A percentile compares a stretch with the other conserved stretches of the same genome.
These are phyloP conservation scores for Blastobotrys elegans DNA, from an alignment of 1,139 yeast species.

Conservation along the genomic window DNA sequence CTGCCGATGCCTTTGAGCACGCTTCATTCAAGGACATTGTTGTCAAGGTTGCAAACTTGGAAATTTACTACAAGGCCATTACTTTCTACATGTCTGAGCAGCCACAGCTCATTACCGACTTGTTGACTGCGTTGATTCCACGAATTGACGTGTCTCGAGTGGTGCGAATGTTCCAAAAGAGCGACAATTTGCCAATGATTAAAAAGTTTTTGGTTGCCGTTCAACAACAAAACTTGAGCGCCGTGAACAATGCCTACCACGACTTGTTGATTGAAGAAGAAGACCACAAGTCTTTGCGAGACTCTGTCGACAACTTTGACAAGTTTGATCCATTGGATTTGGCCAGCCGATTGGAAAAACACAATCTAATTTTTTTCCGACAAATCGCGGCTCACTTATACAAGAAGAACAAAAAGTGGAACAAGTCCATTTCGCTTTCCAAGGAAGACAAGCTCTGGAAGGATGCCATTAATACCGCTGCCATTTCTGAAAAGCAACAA, in stretches of 20 bases:
- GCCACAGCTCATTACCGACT: conserved; percentile 84
- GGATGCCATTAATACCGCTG: conserved; percentile 89
- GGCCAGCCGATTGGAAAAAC: conserved; percentile 91
- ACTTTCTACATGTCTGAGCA: conserved; percentile 90
- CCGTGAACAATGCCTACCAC: conserved; percentile 93
- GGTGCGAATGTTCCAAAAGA: conserved; percentile 88
- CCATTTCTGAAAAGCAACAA: conserved; percentile 71
- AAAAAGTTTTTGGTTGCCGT: conserved; percentile 93
- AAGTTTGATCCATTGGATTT: conserved; percentile 88
- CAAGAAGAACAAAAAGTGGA: conserved; percentile 91
- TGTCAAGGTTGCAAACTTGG: conserved; percentile 93
- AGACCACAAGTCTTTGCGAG: conserved; percentile 83
- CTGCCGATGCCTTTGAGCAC: conserved; percentile 92
- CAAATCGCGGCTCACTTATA: conserved; percentile 92
- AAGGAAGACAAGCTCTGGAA: conserved; percentile 93
- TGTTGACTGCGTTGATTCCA: conserved; percentile 80
- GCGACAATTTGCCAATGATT: conserved; percentile 92
- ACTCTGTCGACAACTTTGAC: conserved; percentile 84
- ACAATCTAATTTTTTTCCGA: conserved; percentile 84
- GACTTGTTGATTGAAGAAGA: conserved; percentile 94
- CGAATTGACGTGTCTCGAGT: conserved; percentile 94
- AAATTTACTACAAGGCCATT: conserved; percentile 94
- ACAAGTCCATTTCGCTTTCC: conserved; percentile 79
- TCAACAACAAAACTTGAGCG: conserved; percentile 80
- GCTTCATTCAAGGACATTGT: conserved; percentile 88